Conservation (phyloP, 257 asterid genomes). For the Ballota nigra region DNA sequence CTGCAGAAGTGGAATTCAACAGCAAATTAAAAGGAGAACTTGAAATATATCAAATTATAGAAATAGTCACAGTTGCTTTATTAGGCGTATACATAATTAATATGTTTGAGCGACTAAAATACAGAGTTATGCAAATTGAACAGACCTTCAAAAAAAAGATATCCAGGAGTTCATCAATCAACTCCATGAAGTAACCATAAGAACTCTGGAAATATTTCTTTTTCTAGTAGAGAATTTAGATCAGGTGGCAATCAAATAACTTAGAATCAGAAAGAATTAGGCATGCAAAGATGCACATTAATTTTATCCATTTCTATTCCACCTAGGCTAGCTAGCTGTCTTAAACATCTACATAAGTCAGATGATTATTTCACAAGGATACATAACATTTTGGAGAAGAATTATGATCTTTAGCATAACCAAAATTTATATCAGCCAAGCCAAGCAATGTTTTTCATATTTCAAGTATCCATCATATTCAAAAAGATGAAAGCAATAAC, state of each 20-base stretch:
- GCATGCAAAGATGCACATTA: background rate
- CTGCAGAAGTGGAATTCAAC: slow-evolving; percentile 2
- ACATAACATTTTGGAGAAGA: background rate
- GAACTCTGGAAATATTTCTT: background rate
- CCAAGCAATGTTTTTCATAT: background rate
- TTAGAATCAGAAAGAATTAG: background rate
- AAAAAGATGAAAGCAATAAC: background rate
- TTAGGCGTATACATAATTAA: too few relatives aligned
- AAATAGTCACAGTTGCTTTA: too few relatives aligned
- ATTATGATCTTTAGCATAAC: background rate
- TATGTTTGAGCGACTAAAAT: too few relatives aligned
- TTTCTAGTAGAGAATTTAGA: background rate
- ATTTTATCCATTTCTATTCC: background rate
- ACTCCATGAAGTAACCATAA: background rate
- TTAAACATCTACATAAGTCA: background rate
- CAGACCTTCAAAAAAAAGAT: too few relatives aligned
- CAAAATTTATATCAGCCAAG: background rate
- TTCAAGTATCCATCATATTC: background rate
- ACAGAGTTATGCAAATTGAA: too few relatives aligned
- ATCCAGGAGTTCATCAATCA: background rate
- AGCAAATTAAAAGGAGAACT: background rate
- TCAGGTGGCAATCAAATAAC: background rate
- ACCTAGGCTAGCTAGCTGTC: background rate
- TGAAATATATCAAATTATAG: too few relatives aligned
- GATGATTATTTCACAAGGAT: background rate